phyloP scores from a whole-genome alignment of 2,329 filamentous ascomycete species.

The Lomentospora prolificans region DNA sequence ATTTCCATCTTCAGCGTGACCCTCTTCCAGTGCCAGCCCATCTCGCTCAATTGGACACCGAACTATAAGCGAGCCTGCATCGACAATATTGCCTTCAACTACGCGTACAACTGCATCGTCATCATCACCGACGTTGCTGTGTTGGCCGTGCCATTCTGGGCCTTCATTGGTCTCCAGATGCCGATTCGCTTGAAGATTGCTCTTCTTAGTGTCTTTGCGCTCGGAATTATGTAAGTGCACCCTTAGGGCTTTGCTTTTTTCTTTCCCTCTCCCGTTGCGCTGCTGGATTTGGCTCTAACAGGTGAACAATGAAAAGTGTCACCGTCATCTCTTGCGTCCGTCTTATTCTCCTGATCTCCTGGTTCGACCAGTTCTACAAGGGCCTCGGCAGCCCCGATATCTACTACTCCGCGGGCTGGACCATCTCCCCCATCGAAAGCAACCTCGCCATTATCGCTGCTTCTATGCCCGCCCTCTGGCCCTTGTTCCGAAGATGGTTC shows the following conservation, averaged over 20 bases:
- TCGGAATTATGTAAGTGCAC: constrained; percentile 18
- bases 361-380: constrained; percentile 15
- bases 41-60: constrained; percentile 18
- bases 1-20: constrained; percentile 22
- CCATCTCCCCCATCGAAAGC: constrained; percentile 23
- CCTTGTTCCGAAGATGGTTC: constrained; percentile 21
- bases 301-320: constrained; percentile 8
- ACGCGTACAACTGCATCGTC: constrained; percentile 20
- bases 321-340: constrained; percentile 19
- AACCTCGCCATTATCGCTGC: constrained; percentile 29
- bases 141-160: constrained; percentile 23
- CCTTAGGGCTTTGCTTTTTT: background rate
- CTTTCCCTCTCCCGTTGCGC: background rate
- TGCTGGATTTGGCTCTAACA: constrained; percentile 4
- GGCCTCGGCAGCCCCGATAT: constrained; percentile 9
- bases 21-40: constrained; percentile 25
- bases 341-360: constrained; percentile 17
- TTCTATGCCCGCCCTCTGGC: constrained; percentile 27
- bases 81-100: constrained; percentile 18
- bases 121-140: constrained; percentile 26
- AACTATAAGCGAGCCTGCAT: constrained; percentile 18
- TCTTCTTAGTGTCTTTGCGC: constrained; percentile 23
- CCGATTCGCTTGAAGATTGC: constrained; percentile 21
- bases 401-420: constrained; percentile 18
- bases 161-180: constrained; percentile 25